phyloP scores from a whole-genome alignment of 2,329 filamentous ascomycete species.

The Ophiostoma ulmi region DNA sequence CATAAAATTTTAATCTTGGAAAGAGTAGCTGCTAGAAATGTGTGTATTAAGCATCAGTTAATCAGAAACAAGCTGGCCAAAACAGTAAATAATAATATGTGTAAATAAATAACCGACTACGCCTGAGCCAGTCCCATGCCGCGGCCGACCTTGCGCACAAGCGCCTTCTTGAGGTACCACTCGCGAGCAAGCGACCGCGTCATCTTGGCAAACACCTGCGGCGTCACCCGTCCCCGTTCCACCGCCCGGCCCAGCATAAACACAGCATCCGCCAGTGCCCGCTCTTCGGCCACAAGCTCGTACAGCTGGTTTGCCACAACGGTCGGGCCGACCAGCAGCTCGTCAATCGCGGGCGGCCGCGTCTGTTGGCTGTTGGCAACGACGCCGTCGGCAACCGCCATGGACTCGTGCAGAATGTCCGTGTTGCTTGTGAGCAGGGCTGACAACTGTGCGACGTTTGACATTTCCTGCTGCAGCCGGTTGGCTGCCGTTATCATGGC shows the following conservation, averaged over 20 bases:
- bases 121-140: slow-evolving; percentile 61
- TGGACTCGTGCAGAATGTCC: slow-evolving; percentile 67
- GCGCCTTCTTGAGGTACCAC: slow-evolving; percentile 77
- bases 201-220: slow-evolving; percentile 72
- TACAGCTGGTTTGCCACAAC: slow-evolving; percentile 93
- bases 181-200: slow-evolving; percentile 70
- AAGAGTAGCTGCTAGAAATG: too few species aligned
- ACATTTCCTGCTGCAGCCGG: slow-evolving; percentile 67
- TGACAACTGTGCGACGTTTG: slow-evolving; percentile 65
- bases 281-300: slow-evolving; percentile 79
- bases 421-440: slow-evolving; percentile 71
- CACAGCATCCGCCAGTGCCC: slow-evolving; percentile 78
- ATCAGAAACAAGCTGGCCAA: not conserved
- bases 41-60: not conserved
- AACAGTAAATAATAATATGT: not conserved
- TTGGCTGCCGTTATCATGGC: slow-evolving; percentile 68
- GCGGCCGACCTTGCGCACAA: slow-evolving; percentile 69
- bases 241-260: slow-evolving; percentile 73
- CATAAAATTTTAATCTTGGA: not conserved
- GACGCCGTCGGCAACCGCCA: slow-evolving; percentile 71
- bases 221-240: slow-evolving; percentile 64
- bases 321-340: slow-evolving; percentile 86
- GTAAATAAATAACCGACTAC: not conserved
- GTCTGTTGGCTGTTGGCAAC: slow-evolving; percentile 67
- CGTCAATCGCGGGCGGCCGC: slow-evolving; percentile 73